Conservation (phyloP, 495 filamentous ascomycete genomes). For the Penicillium crystallinum region DNA sequence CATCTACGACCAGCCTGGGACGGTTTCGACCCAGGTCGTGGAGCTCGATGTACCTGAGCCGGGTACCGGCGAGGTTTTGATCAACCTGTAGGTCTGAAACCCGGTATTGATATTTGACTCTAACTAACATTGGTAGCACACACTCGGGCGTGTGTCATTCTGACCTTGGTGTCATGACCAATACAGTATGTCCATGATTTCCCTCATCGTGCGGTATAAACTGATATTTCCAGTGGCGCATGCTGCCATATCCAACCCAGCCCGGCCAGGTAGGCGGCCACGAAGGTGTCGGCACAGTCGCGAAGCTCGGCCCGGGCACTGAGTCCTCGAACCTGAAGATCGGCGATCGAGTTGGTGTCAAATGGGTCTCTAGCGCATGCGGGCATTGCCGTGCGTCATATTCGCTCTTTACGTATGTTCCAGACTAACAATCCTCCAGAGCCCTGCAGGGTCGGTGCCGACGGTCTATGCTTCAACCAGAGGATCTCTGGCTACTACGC, state of each 20-base stretch:
- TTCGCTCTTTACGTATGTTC: too few relatives aligned
- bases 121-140: constrained; percentile 39
- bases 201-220: not conserved
- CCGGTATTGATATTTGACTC: not conserved
- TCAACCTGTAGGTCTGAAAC: constrained; percentile 50
- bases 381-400: constrained; percentile 46
- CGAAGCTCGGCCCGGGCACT: constrained; percentile 52
- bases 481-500: constrained; percentile 53
- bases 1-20: constrained; percentile 65
- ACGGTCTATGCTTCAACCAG: constrained; percentile 54
- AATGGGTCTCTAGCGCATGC: constrained; percentile 47
- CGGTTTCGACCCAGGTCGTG: constrained; percentile 61
- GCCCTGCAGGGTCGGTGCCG: constrained; percentile 53
- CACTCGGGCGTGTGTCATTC: constrained; percentile 70
- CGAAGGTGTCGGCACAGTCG: constrained; percentile 56
- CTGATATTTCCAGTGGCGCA: constrained; percentile 39
- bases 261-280: constrained; percentile 62
- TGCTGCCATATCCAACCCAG: constrained; percentile 58
- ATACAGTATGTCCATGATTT: constrained; percentile 29
- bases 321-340: constrained; percentile 53
- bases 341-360: constrained; percentile 62
- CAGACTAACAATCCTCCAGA: constrained; percentile 17
- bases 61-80: constrained; percentile 56
- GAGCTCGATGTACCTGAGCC: constrained; percentile 64
- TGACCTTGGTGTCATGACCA: constrained; percentile 59